These are phyloP conservation scores for Lasiosphaeris hirsuta DNA, from an alignment of 495 filamentous ascomycete species.

Conservation along the genomic window DNA sequence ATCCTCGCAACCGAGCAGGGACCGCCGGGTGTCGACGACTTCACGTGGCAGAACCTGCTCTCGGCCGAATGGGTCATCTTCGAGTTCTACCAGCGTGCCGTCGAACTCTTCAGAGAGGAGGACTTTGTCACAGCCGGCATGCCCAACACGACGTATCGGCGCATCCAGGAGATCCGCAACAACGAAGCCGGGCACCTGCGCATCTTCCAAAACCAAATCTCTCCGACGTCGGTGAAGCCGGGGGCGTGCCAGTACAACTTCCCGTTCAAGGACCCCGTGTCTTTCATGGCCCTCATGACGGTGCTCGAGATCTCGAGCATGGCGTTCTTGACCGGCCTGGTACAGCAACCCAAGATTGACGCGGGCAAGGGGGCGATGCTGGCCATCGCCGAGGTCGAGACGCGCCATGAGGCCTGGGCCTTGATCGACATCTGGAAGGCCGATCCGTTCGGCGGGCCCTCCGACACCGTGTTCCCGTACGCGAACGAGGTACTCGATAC, in stretches of 20 bases:
- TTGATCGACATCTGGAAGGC: constrained; percentile 50
- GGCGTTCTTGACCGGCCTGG: constrained; percentile 52
- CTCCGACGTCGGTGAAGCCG: constrained; percentile 49
- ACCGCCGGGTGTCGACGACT: constrained; percentile 42
- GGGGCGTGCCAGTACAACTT: constrained; percentile 49
- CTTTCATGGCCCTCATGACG: constrained; percentile 46
- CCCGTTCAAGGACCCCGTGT: constrained; percentile 34
- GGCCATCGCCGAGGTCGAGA: constrained; percentile 48
- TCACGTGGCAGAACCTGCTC: constrained; percentile 52
- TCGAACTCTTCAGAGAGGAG: constrained; percentile 42
- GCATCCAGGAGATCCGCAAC: constrained; percentile 52
- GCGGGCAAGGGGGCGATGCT: constrained; percentile 42
- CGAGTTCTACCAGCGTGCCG: constrained; percentile 50
- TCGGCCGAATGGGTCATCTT: constrained; percentile 55
- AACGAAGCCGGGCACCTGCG: constrained; percentile 56
- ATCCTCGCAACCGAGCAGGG: constrained; percentile 41
- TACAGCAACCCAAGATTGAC: constrained; percentile 38
- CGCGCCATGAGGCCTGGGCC: constrained; percentile 50
- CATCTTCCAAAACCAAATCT: constrained; percentile 54
- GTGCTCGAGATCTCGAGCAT: constrained; percentile 52
- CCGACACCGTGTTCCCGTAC: constrained; percentile 52
- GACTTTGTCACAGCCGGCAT: constrained; percentile 42
- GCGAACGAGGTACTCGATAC: constrained; percentile 52
- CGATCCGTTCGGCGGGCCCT: constrained; percentile 48
- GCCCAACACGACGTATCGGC: constrained; percentile 45